A percentile compares a stretch with the other conserved stretches of the same genome.
These are phyloP conservation scores for Wallacemonas sp. DNA, from an alignment of 208 protist genomes.

Conservation along the genomic window DNA sequence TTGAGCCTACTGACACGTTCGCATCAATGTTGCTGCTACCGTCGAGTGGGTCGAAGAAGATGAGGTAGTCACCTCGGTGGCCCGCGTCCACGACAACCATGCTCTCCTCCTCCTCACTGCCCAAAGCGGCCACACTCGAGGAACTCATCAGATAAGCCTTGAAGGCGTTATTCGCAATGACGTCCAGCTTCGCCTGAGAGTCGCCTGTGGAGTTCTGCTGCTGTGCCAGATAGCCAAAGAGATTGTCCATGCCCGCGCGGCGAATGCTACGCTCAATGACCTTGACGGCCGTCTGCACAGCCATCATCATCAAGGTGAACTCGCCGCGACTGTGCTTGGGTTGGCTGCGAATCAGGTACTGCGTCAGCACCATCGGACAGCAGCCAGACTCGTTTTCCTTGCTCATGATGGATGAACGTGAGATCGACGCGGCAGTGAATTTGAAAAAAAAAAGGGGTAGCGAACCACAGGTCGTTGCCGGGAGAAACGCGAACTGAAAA, in stretches of 20 bases:
- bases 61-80: constrained; percentile 84
- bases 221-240: constrained; percentile 72
- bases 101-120: constrained; percentile 85
- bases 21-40: constrained; percentile 97
- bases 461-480: too few species aligned
- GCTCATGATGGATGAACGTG: constrained; percentile 19
- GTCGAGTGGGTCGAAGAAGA: constrained; percentile 96
- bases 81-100: constrained; percentile 62
- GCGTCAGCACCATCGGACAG: constrained; percentile 68
- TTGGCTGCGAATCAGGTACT: constrained; percentile 85
- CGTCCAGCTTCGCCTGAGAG: constrained; percentile 84
- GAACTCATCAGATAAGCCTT: constrained; percentile 84
- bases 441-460: background rate
- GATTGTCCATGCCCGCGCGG: constrained; percentile 76
- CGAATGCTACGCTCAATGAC: constrained; percentile 88
- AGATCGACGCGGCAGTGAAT: too few species aligned
- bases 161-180: constrained; percentile 86
- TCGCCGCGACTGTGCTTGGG: constrained; percentile 70
- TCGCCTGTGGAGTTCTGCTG: constrained; percentile 76
- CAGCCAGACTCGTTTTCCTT: constrained; percentile 8
- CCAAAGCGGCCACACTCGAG: constrained; percentile 61
- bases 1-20: constrained; percentile 95
- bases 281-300: constrained; percentile 86
- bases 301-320: constrained; percentile 91
- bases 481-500: too few species aligned